Percentiles rank a stretch among this genome's conserved stretches.
phyloP scores from a whole-genome alignment of 495 filamentous ascomycete genomes.

The Bryoglossum gracile region DNA sequence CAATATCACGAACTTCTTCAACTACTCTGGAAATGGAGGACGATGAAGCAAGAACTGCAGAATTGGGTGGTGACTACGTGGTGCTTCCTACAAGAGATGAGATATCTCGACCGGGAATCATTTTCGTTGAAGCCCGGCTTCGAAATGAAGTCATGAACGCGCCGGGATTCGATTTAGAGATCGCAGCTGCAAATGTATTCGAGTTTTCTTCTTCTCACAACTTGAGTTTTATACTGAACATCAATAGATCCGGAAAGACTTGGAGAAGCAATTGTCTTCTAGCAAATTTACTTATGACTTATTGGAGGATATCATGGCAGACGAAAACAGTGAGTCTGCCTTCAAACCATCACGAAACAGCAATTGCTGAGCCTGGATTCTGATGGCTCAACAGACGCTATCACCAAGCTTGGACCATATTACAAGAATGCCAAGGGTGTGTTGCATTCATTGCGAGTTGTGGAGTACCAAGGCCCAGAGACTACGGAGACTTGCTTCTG shows the following conservation, averaged over 20 bases:
- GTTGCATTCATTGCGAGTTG: conserved; percentile 10
- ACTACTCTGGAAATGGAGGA: background rate
- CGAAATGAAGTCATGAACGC: background rate
- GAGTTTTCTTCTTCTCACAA: background rate
- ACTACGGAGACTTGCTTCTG: background rate
- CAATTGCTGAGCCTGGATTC: background rate
- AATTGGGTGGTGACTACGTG: background rate
- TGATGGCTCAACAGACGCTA: conserved; percentile 6
- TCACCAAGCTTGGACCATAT: background rate
- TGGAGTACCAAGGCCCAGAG: conserved; percentile 15
- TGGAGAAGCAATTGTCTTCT: conserved; percentile 7
- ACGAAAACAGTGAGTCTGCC: conserved; percentile 1
- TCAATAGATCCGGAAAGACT: conserved; percentile 4
- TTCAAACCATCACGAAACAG: background rate
- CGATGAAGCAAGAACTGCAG: background rate
- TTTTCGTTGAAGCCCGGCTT: conserved; percentile 7
- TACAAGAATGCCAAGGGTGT: background rate
- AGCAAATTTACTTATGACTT: background rate
- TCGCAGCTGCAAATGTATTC: background rate
- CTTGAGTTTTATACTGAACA: background rate
- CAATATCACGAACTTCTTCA: background rate
- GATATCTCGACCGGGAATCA: background rate
- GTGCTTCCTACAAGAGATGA: background rate
- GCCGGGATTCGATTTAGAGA: background rate
- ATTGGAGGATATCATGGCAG: conserved; percentile 5